These are phyloP conservation scores for Centaurea solstitialis DNA, from an alignment of 129 eudicot genomes.

Conservation along the genomic window DNA sequence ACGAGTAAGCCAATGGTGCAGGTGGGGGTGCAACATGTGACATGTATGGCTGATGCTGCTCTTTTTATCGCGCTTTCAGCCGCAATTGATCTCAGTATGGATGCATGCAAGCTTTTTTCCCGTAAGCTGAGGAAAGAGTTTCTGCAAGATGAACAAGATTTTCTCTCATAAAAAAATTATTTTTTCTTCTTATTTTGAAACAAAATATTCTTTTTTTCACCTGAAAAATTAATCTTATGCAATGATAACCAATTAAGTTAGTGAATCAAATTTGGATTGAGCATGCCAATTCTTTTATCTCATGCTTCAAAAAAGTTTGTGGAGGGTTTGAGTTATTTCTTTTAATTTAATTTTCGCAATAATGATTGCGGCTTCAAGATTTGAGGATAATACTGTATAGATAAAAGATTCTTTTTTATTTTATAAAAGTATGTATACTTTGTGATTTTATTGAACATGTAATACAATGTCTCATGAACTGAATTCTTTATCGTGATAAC, in stretches of 20 bases:
- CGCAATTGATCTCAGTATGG: slow-evolving; percentile 94
- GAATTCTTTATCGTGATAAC: neutral
- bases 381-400: slow-evolving; percentile 34
- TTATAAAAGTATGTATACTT: slow-evolving; percentile 12
- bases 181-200: neutral
- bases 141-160: slow-evolving; percentile 62
- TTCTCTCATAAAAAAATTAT: slow-evolving; percentile 26
- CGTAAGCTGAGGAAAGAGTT: slow-evolving; percentile 77
- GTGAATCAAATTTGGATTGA: slow-evolving; percentile 46
- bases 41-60: slow-evolving; percentile 95
- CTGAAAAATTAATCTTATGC: slow-evolving; percentile 25
- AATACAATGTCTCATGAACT: slow-evolving; percentile 3
- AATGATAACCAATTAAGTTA: slow-evolving; percentile 49
- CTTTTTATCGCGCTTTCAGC: slow-evolving; percentile 87
- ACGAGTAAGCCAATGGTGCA: slow-evolving; percentile 75
- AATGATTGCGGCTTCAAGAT: slow-evolving; percentile 10
- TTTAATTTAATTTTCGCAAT: slow-evolving; percentile 9
- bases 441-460: slow-evolving; percentile 20
- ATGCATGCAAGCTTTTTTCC: slow-evolving; percentile 83
- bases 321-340: slow-evolving; percentile 17
- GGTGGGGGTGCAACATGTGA: slow-evolving; percentile 82
- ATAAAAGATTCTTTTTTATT: slow-evolving; percentile 16
- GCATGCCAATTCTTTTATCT: slow-evolving; percentile 43
- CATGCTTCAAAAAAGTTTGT: slow-evolving; percentile 13
- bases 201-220: neutral